Percentiles rank a stretch among this genome's conserved stretches.
Conservation (phyloP, 352 stramenopile genomes). For the Pythium utonaiense region DNA sequence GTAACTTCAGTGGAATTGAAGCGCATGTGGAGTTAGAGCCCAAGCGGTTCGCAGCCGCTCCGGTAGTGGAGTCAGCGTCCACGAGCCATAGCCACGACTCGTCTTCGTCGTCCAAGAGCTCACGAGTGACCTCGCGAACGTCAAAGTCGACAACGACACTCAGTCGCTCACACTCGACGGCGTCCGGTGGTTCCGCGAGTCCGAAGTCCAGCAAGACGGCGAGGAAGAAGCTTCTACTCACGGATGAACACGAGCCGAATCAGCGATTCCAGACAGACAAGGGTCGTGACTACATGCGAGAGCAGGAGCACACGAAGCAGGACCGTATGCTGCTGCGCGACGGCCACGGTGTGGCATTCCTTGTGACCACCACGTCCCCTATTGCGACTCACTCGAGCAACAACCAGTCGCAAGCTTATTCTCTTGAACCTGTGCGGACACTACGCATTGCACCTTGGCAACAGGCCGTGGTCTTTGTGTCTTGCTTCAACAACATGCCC, state of each 20-base stretch:
- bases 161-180: background rate
- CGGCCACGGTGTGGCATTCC: constrained; percentile 56
- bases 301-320: constrained; percentile 38
- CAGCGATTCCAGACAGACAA: constrained; percentile 56
- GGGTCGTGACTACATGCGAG: constrained; percentile 40
- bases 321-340: constrained; percentile 42
- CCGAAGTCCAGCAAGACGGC: background rate
- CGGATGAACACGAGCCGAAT: constrained; percentile 35
- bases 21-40: constrained; percentile 54
- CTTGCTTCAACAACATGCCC: constrained; percentile 79
- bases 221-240: constrained; percentile 28
- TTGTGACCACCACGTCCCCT: constrained; percentile 23
- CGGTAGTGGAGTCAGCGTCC: background rate
- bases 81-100: background rate
- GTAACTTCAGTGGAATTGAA: constrained; percentile 79
- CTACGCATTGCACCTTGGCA: constrained; percentile 57
- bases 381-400: background rate
- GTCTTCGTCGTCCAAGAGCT: background rate
- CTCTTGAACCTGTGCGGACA: background rate
- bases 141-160: background rate
- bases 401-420: background rate
- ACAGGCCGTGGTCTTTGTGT: constrained; percentile 43
- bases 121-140: background rate
- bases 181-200: background rate
- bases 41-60: constrained; percentile 43